Percentiles rank a stretch among this genome's conserved stretches.
These are phyloP conservation scores for Linaria vulgaris DNA, from an alignment of 257 asterid species.

Conservation along the genomic window DNA sequence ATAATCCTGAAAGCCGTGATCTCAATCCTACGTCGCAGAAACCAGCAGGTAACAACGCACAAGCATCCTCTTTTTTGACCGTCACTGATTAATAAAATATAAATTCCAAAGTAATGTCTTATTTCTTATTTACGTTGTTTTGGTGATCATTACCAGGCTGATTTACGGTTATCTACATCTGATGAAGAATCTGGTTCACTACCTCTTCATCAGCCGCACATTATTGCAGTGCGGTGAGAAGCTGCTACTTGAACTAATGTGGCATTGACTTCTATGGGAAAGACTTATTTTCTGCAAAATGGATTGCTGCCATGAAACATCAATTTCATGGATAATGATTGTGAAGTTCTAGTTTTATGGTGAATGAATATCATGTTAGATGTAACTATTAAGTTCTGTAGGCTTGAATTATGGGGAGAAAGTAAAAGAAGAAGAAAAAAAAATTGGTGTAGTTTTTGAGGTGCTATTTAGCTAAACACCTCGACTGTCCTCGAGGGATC, in stretches of 20 bases:
- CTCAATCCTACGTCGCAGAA: constrained; percentile 52
- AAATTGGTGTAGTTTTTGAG: not conserved
- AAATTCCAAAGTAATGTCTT: not conserved
- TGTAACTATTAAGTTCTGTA: too few species aligned
- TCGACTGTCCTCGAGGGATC: not conserved
- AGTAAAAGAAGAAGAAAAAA: too few species aligned
- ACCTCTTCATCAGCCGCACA: constrained; percentile 28
- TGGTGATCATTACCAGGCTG: constrained; percentile 39
- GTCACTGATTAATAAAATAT: not conserved
- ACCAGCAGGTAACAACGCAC: constrained; percentile 42
- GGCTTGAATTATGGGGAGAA: too few species aligned
- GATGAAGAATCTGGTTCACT: constrained; percentile 56
- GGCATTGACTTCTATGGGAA: too few species aligned
- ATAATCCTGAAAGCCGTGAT: constrained; percentile 76
- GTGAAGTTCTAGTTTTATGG: too few species aligned
- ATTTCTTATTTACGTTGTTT: constrained; percentile 11
- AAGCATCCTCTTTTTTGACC: not conserved
- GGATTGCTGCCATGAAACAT: too few species aligned
- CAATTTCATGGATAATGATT: too few species aligned
- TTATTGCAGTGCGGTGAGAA: constrained; percentile 30
- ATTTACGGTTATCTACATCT: constrained; percentile 31
- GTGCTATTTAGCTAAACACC: not conserved
- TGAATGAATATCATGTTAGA: too few species aligned
- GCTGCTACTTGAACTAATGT: too few species aligned
- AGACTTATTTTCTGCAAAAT: too few species aligned